Conservation (phyloP, 2,329 filamentous ascomycete genomes). For the Colletotrichum karsti region DNA sequence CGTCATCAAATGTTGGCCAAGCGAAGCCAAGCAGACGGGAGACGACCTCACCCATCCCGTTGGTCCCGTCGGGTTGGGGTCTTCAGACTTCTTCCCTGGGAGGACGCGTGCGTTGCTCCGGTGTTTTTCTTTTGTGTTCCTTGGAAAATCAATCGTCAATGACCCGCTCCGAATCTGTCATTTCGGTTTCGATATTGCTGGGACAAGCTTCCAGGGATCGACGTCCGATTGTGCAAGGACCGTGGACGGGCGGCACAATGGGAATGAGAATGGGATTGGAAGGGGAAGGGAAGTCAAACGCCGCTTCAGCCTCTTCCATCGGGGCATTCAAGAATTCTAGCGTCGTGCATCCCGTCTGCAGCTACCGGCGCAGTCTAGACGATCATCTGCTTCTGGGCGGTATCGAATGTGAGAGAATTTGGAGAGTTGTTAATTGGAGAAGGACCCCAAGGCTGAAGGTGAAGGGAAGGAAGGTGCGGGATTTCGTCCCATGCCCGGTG, state of each 20-base stretch:
- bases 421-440: no score
- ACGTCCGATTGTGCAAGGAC: background rate
- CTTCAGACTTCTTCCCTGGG: no score
- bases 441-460: background rate
- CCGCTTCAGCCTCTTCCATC: conserved; percentile 13
- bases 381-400: background rate
- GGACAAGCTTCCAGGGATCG: background rate
- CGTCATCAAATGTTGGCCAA: background rate
- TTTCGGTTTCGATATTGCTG: conserved; percentile 14
- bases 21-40: background rate
- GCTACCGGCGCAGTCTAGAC: background rate
- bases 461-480: background rate
- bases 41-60: background rate
- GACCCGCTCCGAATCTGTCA: conserved; percentile 3
- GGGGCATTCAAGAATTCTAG: background rate
- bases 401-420: background rate
- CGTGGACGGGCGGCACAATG: background rate
- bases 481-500: background rate
- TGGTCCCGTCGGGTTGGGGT: no score
- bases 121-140: background rate
- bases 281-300: background rate
- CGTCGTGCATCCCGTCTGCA: background rate
- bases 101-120: background rate
- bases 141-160: background rate
- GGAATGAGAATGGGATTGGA: background rate